Base-by-base conservation (phyloP, 768 basidiomycete genomes). In the Serendipita vermifera region DNA sequence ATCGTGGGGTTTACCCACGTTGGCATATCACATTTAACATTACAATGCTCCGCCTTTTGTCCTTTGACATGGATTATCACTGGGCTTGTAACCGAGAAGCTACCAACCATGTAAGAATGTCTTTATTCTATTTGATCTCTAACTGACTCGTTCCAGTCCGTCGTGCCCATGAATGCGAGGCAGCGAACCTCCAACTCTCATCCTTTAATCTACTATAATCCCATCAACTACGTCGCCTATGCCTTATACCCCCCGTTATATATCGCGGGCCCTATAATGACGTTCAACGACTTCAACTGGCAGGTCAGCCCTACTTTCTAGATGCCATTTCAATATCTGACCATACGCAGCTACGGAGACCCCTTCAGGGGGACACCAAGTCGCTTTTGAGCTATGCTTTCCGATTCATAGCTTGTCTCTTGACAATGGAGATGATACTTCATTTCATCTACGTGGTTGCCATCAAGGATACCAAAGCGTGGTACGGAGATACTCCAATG, bases 391-490 rank as follows among this genome's bases (percentile, higher is more conserved):
- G 60, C 20, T 96, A 96, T 63, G 66, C 79, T 1, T 41, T 80
- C 29, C 83, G 94, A 14, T 92, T 94, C 66, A 43, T 83, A 3
- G 64, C 73, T 40, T 83, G 78, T 58, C 67, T 91, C 14, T 64
- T 93, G 32, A 86, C 82, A 3, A 96, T 97, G 87, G 96, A 98
- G 67, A 70, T 83, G 46, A 77, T 96, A 36, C 74, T 93, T 35
- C 96, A 99, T 65, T 89, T 78, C 67, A 96, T 97, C 85, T 92
- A 96, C 63, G 85, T 96, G 27, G 90, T 94, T 17, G 94, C 93
- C 2, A 94, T 97, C 71, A 97, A 97, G 68, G 89, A 94, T 60
- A 72, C 76, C 0, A 79, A 78, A 43, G 86, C 87, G 1, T 97
- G 93, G 94, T 61, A 65, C 3, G 87, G 85, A 3, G 78, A 83